A percentile compares a stretch with the other conserved stretches of the same genome.
phyloP scores from a whole-genome alignment of 768 basidiomycete genomes.

The Mycena polygramma region DNA sequence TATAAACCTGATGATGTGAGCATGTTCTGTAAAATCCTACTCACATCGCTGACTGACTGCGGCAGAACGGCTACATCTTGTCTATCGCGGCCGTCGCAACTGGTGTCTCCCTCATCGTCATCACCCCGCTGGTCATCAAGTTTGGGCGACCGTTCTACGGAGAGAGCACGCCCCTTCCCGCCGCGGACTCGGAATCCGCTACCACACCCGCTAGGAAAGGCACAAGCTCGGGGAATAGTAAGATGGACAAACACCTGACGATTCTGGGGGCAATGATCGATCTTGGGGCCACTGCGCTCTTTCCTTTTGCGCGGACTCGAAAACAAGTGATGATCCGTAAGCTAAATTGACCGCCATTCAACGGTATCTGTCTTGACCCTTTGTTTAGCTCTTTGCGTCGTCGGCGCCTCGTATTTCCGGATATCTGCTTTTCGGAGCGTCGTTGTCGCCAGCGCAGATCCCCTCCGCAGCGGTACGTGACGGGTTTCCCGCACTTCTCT shows the following conservation, averaged over 20 bases:
- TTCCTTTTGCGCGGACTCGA: slow-evolving; percentile 8
- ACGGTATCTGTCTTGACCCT: background rate
- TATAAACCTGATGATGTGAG: slow-evolving; percentile 14
- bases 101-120: slow-evolving; percentile 9
- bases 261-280: slow-evolving; percentile 14
- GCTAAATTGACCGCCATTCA: background rate
- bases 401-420: slow-evolving; percentile 16
- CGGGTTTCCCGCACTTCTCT: background rate
- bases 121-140: slow-evolving; percentile 10
- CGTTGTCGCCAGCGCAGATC: slow-evolving; percentile 13
- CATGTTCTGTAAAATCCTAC: background rate
- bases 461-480: slow-evolving; percentile 17
- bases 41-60: no score
- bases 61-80: slow-evolving; percentile 14
- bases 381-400: background rate
- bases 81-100: slow-evolving; percentile 3
- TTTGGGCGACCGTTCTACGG: background rate
- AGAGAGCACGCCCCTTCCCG: background rate
- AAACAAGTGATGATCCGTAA: slow-evolving; percentile 4
- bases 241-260: slow-evolving; percentile 19
- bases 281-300: slow-evolving; percentile 6
- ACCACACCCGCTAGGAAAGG: background rate
- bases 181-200: background rate
- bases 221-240: slow-evolving; percentile 8
- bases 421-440: slow-evolving; percentile 18